Evolutionary conservation across 805 yeast genomes (phyloP).

Genomic region (Yamadazyma olivae): DNA sequence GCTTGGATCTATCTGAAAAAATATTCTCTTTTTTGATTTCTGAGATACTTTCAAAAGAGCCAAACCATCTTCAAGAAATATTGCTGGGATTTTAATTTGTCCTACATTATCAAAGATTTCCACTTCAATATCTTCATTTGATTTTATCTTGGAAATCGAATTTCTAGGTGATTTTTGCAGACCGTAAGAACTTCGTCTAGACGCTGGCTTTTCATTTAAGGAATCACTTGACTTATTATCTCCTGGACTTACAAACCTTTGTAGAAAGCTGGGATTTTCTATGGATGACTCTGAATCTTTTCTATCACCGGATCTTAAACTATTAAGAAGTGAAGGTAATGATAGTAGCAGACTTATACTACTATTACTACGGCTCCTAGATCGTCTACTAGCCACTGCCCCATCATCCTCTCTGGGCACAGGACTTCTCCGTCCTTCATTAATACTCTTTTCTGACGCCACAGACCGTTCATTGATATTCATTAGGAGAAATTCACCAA

Average conservation of each 20-base stretch:
- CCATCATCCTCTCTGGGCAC: too few species aligned
- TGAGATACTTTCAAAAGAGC: constrained; percentile 68
- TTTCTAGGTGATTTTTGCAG: constrained; percentile 1
- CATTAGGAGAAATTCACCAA: too few species aligned
- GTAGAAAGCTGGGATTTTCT: neutral
- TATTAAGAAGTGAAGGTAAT: constrained; percentile 19
- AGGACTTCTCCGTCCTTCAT: constrained; percentile 3
- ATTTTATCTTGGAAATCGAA: neutral
- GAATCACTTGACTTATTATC: constrained; percentile 6
- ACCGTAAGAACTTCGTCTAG: constrained; percentile 1
- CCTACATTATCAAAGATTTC: constrained; percentile 6
- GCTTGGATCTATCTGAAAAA: constrained; percentile 53
- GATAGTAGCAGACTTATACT: constrained; percentile 16
- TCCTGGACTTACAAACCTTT: constrained; percentile 2
- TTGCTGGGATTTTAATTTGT: constrained; percentile 37
- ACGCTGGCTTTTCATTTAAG: neutral
- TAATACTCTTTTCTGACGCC: too few species aligned
- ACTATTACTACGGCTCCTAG: constrained; percentile 5
- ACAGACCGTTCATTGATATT: too few species aligned
- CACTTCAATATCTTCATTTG: constrained; percentile 6
- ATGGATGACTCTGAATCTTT: constrained; percentile 8
- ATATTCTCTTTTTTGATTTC: constrained; percentile 59
- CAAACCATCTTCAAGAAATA: constrained; percentile 54
- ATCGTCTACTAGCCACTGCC: too few species aligned
- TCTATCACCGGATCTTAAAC: constrained; percentile 15